A percentile compares a stretch with the other conserved stretches of the same genome.
phyloP scores from a whole-genome alignment of 2,329 filamentous ascomycete species.

The Penicillium sp. region DNA sequence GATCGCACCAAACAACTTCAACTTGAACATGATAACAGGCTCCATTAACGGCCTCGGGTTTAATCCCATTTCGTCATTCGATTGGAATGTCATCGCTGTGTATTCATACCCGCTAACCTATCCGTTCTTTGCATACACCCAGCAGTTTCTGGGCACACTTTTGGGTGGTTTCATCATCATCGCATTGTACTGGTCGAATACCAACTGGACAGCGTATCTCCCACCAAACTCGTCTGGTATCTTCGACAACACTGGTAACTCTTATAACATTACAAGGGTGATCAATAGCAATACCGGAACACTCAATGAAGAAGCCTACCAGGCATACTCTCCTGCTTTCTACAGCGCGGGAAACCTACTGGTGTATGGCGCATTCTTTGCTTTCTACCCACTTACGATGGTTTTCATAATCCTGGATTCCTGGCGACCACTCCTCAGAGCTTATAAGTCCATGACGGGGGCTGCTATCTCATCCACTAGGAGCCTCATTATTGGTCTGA shows the following conservation, averaged over 20 bases:
- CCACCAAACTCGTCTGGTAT: not conserved
- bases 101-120: not conserved
- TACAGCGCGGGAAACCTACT: not conserved
- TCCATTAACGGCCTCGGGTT: not conserved
- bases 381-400: not conserved
- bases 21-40: not conserved
- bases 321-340: not conserved
- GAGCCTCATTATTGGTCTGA: not conserved
- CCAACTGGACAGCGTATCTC: not conserved
- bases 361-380: not conserved
- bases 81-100: not conserved
- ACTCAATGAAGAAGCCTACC: not conserved
- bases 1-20: constrained; percentile 45
- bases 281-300: not conserved
- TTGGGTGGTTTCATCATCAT: not conserved
- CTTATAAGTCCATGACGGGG: not conserved
- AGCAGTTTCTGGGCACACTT: not conserved
- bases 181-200: not conserved
- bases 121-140: not conserved
- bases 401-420: not conserved
- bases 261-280: not conserved
- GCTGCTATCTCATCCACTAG: not conserved
- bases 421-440: not conserved
- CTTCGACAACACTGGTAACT: not conserved
- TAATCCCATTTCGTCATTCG: not conserved